Base-by-base conservation (phyloP, 805 yeast species). In the Pichia membranifaciens region DNA sequence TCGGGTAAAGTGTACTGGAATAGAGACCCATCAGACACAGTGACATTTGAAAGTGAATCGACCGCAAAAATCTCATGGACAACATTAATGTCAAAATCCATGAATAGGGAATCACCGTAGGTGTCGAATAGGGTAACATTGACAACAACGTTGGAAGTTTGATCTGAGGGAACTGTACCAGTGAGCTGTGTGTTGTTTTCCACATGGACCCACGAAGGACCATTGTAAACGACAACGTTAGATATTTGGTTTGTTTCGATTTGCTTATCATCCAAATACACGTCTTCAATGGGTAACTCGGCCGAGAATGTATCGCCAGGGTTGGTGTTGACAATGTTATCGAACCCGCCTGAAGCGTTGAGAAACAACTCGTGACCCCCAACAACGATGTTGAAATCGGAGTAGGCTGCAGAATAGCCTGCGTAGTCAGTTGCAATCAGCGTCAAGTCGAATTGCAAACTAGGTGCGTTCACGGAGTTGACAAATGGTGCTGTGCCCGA, bases 291-390 rank as follows among this genome's bases (percentile, higher is more conserved):
- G 1, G 96, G 96, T 20, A 89, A 68, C 2, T 71, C 61, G 50
- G 78, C 73, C 22, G 71, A 58, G 55, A 91, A 73, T 0, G 64
- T 56, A 31, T 77, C 74, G 41, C 80, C 79, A 20, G 74, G 75
- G 6, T 93, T 83, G 2, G 88, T 90, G 56, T 86, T 85, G 20
- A 72, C 64, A 25, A 79, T 66, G 15, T 42, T 47, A 12, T 35
- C 22, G 18, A 45, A 47, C 1, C 79, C 72, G 41, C 75, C 73
- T 49, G 84, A 77, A 34, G 80, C 60, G 20, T 81, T 71, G 1
- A 93, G 82, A 34, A 88, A 74, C 52, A 93, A 73, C 52, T 78
- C 82, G 62, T 93, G 96, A 9, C 95, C 96, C 37, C 99, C 99
- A 33, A 91, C 84, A 22, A 84, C 69, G 33, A 93, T 69, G 50